Evolutionary conservation across 2,329 filamentous ascomycete species (phyloP), one percentile per base, ranked within the genome.

Genomic region (Colletotrichum viniferum): DNA sequence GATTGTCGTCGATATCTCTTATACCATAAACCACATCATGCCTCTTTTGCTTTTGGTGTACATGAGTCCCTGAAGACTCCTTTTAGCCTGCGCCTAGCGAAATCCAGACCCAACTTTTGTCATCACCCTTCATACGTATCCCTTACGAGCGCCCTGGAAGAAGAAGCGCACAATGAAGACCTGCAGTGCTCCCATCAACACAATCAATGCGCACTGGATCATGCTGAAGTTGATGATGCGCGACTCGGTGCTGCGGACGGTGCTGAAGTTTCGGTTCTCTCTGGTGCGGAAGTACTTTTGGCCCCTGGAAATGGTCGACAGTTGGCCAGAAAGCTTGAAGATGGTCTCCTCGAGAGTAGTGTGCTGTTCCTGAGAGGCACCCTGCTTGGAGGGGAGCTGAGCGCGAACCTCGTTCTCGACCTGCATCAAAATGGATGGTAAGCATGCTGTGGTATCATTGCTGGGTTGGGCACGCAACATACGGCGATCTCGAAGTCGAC

Each of bases 221-320:
- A 99, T 89, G 84, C 95, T 98, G 85, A 99, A 98, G 87, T 98
- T 98, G 88, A 98, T 96, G 81, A 99, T 99, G 78, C 97, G 91
- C 84, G 92, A 92, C 89, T 99, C 97, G 55, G 97, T 99, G 87
- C 96, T 98, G 84, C 95, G 91, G 81, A 99, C 97, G 12, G 97
- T 99, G 87, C 95, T 97, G 87, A 99, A 98, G 87, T 99, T 99
- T 77, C 97, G 92, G 90, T 99, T 99, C 90, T 99, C 97, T 79
- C 97, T 93, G 4, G 97, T 99, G 77, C 97, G 94, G 92, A 99
- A 99, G 89, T 99, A 99, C 85, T 99, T 99, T 83, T 99, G 97
- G 88, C 98, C 98, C 82, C 97, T 92, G 56, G 95, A 96, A 83
- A 99, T 97, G 77, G 96, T 98, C 16, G 96, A 98, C 66, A 99